Percentiles rank a stretch among this genome's conserved stretches.
Evolutionary conservation across 805 yeast genomes (phyloP).

Genomic region (Sungouiella thailandica): DNA sequence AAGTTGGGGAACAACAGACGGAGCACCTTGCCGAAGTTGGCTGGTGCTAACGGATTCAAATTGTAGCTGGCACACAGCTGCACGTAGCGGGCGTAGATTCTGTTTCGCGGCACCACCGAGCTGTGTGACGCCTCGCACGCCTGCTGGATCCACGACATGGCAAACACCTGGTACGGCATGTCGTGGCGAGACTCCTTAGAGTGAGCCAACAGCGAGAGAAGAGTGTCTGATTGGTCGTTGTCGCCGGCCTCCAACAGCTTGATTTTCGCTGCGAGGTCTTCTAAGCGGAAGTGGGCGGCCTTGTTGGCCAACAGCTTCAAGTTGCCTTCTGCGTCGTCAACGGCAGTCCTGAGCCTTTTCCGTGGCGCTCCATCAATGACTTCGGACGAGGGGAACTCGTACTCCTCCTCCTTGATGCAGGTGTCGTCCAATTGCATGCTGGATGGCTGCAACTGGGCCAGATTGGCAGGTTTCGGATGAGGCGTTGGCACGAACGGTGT

Average conservation of each 20-base stretch:
- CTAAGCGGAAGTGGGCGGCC: conserved; percentile 5
- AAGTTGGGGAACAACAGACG: conserved; percentile 47
- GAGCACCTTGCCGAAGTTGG: conserved; percentile 58
- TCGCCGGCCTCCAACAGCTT: conserved; percentile 6
- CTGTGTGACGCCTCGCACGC: conserved; percentile 50
- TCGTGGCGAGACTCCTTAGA: conserved; percentile 30
- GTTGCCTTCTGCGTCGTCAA: conserved; percentile 7
- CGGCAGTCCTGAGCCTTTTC: conserved; percentile 5
- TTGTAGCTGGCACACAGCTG: conserved; percentile 33
- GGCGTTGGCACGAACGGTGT: too few species aligned
- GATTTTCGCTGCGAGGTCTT: conserved; percentile 11
- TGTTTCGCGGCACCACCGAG: conserved; percentile 39
- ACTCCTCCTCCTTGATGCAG: conserved; percentile 4
- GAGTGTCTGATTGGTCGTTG: background rate
- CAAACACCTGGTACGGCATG: conserved; percentile 70
- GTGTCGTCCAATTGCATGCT: too few species aligned
- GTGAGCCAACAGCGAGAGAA: conserved; percentile 5
- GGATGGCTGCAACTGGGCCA: too few species aligned
- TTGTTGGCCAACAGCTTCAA: conserved; percentile 5
- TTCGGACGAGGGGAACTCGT: conserved; percentile 3
- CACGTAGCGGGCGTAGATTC: conserved; percentile 39
- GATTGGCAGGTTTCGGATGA: too few species aligned
- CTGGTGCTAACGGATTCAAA: conserved; percentile 64
- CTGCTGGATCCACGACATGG: conserved; percentile 73
- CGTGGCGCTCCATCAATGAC: too few species aligned